These are phyloP conservation scores for Paragyromitra xinjiangensis DNA, from an alignment of 495 filamentous ascomycete species.

Conservation along the genomic window DNA sequence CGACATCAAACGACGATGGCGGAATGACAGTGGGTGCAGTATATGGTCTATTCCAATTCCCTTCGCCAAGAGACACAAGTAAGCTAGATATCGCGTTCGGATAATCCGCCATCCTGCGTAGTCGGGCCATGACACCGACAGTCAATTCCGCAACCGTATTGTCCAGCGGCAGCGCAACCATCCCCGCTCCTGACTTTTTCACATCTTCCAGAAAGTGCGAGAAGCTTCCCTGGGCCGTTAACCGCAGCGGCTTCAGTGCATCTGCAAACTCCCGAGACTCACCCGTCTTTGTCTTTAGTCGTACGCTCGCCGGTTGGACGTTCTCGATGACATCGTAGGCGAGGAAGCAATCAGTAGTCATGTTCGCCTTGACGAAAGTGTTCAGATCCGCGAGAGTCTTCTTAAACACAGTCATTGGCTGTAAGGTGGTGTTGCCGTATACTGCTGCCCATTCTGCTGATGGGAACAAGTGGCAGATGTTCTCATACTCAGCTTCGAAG, in stretches of 20 bases:
- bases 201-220: slow-evolving; percentile 87
- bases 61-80: slow-evolving; percentile 88
- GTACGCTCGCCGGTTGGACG: slow-evolving; percentile 79
- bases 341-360: slow-evolving; percentile 93
- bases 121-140: slow-evolving; percentile 82
- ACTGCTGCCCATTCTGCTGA: slow-evolving; percentile 82
- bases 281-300: slow-evolving; percentile 80
- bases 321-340: slow-evolving; percentile 96
- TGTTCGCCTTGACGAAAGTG: slow-evolving; percentile 81
- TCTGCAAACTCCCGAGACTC: slow-evolving; percentile 87
- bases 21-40: slow-evolving; percentile 69
- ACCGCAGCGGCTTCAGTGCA: slow-evolving; percentile 84
- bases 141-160: slow-evolving; percentile 81
- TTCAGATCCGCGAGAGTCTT: slow-evolving; percentile 90
- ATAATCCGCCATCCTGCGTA: slow-evolving; percentile 87
- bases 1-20: slow-evolving; percentile 81
- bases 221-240: slow-evolving; percentile 88
- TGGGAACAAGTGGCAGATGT: slow-evolving; percentile 81
- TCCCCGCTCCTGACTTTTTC: slow-evolving; percentile 69
- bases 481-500: slow-evolving; percentile 86
- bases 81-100: slow-evolving; percentile 86
- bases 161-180: slow-evolving; percentile 77
- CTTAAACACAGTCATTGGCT: slow-evolving; percentile 79
- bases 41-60: slow-evolving; percentile 76
- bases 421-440: slow-evolving; percentile 77